A percentile compares a stretch with the other conserved stretches of the same genome.
phyloP scores from a whole-genome alignment of 2,329 filamentous ascomycete species.

The Phoma sp. region DNA sequence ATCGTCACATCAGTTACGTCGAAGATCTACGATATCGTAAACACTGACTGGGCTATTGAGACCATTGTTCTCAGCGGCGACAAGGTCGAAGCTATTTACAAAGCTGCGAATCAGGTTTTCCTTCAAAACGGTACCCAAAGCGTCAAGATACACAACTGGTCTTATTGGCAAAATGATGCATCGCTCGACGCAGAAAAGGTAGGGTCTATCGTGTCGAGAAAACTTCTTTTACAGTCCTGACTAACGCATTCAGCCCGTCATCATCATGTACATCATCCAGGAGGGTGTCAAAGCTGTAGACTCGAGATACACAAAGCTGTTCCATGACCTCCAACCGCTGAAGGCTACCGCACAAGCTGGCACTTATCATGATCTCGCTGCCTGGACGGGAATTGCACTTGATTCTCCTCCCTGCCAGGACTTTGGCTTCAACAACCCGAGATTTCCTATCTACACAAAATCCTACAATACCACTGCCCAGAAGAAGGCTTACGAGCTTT shows the following conservation, averaged over 20 bases:
- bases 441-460: constrained; percentile 34
- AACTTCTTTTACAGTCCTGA: too few species aligned
- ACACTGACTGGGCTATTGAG: constrained; percentile 32
- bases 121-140: constrained; percentile 55
- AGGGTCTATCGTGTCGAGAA: neutral
- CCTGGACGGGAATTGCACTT: constrained; percentile 32
- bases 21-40: constrained; percentile 53
- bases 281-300: constrained; percentile 32
- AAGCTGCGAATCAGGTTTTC: constrained; percentile 56
- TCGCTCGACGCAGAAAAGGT: constrained; percentile 24
- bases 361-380: constrained; percentile 31
- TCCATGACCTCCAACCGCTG: constrained; percentile 27
- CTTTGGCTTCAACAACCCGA: constrained; percentile 33
- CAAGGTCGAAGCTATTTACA: constrained; percentile 59
- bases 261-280: constrained; percentile 35
- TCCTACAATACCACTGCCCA: constrained; percentile 48
- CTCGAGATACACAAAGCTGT: constrained; percentile 29
- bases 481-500: constrained; percentile 49
- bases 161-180: constrained; percentile 33
- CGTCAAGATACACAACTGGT: constrained; percentile 42
- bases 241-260: constrained; percentile 17
- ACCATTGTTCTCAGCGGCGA: constrained; percentile 48
- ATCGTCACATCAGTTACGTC: constrained; percentile 56
- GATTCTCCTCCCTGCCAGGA: constrained; percentile 38
- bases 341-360: constrained; percentile 22